These are phyloP conservation scores for Leucaena leucocephala DNA, from an alignment of 306 rosid species.

Conservation along the genomic window DNA sequence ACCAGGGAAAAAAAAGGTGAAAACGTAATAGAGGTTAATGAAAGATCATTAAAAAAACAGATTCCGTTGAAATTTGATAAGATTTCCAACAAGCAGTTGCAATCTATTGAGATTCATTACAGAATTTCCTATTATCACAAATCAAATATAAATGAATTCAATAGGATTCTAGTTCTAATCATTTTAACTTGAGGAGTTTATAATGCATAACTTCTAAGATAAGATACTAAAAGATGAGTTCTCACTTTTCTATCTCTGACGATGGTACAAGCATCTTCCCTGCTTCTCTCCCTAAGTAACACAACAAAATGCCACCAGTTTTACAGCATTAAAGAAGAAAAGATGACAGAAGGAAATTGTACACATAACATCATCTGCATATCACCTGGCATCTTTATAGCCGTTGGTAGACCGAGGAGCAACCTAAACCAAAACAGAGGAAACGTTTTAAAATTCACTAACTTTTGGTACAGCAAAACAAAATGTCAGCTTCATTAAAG, in stretches of 20 bases:
- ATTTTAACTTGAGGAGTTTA: neutral
- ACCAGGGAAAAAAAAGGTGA: neutral
- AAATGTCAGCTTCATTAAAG: conserved; percentile 20
- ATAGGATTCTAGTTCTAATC: neutral
- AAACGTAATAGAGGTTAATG: neutral
- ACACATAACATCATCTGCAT: neutral
- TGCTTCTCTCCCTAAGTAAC: conserved; percentile 52
- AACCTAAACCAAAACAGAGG: conserved; percentile 39
- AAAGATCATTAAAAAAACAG: neutral
- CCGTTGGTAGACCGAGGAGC: conserved; percentile 58
- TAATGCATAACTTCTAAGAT: neutral
- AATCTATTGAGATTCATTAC: conserved; percentile 3
- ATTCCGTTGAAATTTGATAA: neutral
- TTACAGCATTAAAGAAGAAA: conserved; percentile 22
- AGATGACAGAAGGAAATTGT: neutral
- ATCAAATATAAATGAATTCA: neutral
- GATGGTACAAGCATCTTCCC: conserved; percentile 45
- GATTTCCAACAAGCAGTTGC: neutral
- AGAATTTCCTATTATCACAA: neutral
- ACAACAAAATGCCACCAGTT: conserved; percentile 11
- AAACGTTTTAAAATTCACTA: neutral
- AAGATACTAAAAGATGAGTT: neutral
- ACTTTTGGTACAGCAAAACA: neutral
- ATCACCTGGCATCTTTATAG: conserved; percentile 57
- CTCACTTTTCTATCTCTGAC: conserved; percentile 70